phyloP scores from a whole-genome alignment of 108 stramenopile species.

The Nitzschia sp. region DNA sequence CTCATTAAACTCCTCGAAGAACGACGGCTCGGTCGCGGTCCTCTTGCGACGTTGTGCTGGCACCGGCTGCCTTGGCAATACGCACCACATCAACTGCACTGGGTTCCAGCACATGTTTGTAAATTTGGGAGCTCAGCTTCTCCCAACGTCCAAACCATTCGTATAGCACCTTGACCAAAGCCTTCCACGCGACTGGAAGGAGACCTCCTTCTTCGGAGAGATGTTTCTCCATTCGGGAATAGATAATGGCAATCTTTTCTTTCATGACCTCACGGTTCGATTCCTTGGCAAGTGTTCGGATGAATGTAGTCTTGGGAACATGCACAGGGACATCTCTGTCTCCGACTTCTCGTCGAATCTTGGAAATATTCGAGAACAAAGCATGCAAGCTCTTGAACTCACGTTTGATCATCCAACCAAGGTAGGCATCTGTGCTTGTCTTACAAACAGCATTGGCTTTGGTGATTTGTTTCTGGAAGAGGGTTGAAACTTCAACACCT shows the following conservation, averaged over 20 bases:
- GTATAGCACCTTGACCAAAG: conserved; percentile 84
- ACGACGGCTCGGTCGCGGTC: conserved; percentile 5
- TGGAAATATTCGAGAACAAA: conserved; percentile 81
- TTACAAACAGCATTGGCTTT: conserved; percentile 82
- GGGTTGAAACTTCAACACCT: conserved; percentile 55
- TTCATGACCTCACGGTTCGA: conserved; percentile 81
- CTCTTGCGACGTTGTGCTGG: conserved; percentile 16
- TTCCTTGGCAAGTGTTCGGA: conserved; percentile 79
- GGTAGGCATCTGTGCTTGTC: conserved; percentile 85
- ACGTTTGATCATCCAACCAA: conserved; percentile 90
- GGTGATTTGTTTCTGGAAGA: conserved; percentile 79
- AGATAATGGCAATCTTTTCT: conserved; percentile 81
- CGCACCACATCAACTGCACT: conserved; percentile 84
- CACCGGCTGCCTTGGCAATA: conserved; percentile 81
- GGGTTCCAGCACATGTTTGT: conserved; percentile 80
- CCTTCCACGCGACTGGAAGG: conserved; percentile 87
- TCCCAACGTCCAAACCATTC: conserved; percentile 93
- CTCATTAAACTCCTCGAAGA: too few species aligned
- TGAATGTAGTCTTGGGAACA: conserved; percentile 78
- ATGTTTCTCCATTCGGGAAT: conserved; percentile 87
- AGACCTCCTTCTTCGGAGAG: conserved; percentile 80
- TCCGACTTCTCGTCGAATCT: conserved; percentile 78
- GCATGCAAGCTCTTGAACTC: conserved; percentile 86
- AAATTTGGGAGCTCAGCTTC: conserved; percentile 79
- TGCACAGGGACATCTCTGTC: conserved; percentile 83